phyloP scores from a whole-genome alignment of 345 rosid species.

The Psidium guajava region DNA sequence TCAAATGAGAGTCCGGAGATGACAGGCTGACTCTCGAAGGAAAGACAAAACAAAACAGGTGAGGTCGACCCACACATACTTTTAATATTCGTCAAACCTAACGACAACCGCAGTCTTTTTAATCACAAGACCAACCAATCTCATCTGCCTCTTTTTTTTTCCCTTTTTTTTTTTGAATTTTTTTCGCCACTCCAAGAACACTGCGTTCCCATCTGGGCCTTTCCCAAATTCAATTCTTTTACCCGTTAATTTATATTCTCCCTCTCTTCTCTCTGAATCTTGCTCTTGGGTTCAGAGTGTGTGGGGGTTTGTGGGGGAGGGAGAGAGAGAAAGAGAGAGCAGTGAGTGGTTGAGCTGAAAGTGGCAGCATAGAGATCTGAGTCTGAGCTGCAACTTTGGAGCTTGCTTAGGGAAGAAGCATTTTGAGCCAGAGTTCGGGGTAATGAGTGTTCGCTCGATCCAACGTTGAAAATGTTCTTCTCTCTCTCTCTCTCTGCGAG shows the following conservation, averaged over 20 bases:
- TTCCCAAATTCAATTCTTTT: neutral
- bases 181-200: neutral
- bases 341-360: neutral
- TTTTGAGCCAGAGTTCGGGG: neutral
- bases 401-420: neutral
- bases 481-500: neutral
- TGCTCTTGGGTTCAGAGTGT: neutral
- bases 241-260: neutral
- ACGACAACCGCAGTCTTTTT: neutral
- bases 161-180: neutral
- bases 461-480: neutral
- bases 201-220: neutral
- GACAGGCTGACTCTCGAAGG: neutral
- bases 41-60: neutral
- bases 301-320: neutral
- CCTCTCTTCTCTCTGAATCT: neutral
- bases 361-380: neutral
- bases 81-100: neutral
- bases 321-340: neutral
- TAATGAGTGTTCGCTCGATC: neutral
- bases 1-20: neutral
- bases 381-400: neutral
- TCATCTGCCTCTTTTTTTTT: neutral
- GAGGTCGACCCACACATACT: neutral
- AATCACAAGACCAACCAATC: neutral